phyloP scores from a whole-genome alignment of 2,329 filamentous ascomycete genomes.

The Blumeria hordei region DNA sequence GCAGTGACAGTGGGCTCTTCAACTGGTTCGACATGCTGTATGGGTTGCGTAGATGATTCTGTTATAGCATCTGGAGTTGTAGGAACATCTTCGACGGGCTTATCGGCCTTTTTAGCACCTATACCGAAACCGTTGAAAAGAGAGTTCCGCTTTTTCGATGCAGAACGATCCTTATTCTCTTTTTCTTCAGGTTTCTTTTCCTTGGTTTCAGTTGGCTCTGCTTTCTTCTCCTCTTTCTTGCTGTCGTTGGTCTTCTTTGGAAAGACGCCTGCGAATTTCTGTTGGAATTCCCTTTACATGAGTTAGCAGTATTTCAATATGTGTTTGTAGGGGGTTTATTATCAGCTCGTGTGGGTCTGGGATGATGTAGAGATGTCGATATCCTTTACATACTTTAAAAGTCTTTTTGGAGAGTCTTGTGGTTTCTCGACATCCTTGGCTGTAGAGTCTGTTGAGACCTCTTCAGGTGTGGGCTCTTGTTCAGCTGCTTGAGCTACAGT shows the following conservation, averaged over 20 bases:
- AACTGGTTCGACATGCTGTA: conserved; percentile 7
- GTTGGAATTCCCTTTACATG: conserved; percentile 37
- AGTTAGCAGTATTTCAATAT: neutral
- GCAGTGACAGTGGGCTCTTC: conserved; percentile 16
- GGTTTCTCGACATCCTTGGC: conserved; percentile 8
- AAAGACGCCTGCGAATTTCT: conserved; percentile 23
- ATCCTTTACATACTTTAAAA: neutral
- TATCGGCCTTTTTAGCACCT: conserved; percentile 16
- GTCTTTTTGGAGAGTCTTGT: neutral
- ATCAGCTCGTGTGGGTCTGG: too few species aligned
- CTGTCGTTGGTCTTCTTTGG: conserved; percentile 62
- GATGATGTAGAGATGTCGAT: neutral
- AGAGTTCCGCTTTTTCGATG: conserved; percentile 39
- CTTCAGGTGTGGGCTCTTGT: conserved; percentile 33
- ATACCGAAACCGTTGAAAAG: conserved; percentile 31
- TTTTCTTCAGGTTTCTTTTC: conserved; percentile 19
- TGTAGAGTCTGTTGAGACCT: conserved; percentile 24
- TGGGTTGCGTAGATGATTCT: conserved; percentile 12
- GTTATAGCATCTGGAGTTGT: conserved; percentile 10
- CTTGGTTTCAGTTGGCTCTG: conserved; percentile 16
- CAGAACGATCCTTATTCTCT: conserved; percentile 32
- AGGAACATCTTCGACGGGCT: conserved; percentile 7
- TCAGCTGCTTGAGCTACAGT: conserved; percentile 17
- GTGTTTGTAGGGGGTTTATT: neutral
- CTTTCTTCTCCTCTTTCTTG: conserved; percentile 9